Evolutionary conservation across 225 moss, liverwort and hornwort genomes (phyloP), one percentile per base, ranked within the genome.

Genomic region (Takakia lepidozioides): DNA sequence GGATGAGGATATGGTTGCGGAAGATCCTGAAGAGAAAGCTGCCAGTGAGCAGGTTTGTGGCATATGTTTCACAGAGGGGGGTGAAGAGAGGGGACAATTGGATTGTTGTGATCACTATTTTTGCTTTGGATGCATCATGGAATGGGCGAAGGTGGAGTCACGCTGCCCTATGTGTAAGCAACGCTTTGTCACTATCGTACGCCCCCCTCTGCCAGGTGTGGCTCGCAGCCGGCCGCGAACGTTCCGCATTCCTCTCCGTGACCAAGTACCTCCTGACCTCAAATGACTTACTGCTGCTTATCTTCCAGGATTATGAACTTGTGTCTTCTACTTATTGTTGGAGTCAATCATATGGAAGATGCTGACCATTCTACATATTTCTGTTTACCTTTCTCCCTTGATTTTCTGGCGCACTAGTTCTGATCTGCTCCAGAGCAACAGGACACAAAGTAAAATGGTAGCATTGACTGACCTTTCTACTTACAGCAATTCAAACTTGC

Each of bases 71-170:
- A 76, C 84, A 5, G 86, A 86, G 53, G 84, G 81, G 27, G 87
- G 72, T 53, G 79, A 67, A 21, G 90, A 90, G 56, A 72, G 90
- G 54, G 95, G 95, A 8, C 87, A 84, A 58, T 73, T 95, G 48
- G 95, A 95, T 57, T 95, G 95, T 49, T 95, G 95, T 54, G 87
- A 95, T 19, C 95, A 95, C 51, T 85, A 63, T 52, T 95, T 87
- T 51, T 95, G 95, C 57, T 95, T 95, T 48, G 86, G 59, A 39
- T 95, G 95, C 66, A 95, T 95, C 62, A 87, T 95, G 95, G 95
- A 95, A 52, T 95, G 95, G 95, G 65, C 86, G 18, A 95, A 95
- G 68, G 82, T 95, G 19, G 90, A 90, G 56, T 95, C 95, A 4
- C 70, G 77, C 46, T 95, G 95, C 56, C 95, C 95, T 4, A 82